These are phyloP conservation scores for Corinectria fuckeliana DNA, from an alignment of 2,329 filamentous ascomycete species.

Conservation along the genomic window DNA sequence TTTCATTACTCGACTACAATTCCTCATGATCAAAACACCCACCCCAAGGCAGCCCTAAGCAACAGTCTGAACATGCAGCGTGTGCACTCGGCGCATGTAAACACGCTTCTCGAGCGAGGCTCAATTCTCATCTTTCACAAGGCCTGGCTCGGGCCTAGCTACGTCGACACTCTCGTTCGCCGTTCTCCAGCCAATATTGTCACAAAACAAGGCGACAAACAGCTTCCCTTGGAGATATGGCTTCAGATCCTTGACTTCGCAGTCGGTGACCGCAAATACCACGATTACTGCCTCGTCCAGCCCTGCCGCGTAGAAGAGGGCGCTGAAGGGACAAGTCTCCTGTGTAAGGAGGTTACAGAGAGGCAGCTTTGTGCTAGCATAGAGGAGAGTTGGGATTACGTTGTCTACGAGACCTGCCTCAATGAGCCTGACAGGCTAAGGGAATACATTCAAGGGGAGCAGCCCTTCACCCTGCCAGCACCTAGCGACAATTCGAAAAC, in stretches of 20 bases:
- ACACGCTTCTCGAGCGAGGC: slow-evolving; percentile 1
- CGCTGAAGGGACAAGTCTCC: neutral
- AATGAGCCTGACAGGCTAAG: neutral
- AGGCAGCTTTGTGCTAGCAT: neutral
- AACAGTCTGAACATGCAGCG: too few relatives aligned
- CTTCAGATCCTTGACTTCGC: neutral
- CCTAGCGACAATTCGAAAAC: neutral
- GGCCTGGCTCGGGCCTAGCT: neutral
- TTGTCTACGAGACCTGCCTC: neutral
- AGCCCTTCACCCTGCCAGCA: neutral
- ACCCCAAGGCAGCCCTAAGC: too few relatives aligned
- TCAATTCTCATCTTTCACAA: slow-evolving; percentile 3
- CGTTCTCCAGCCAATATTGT: neutral
- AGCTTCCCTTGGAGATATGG: slow-evolving; percentile 9
- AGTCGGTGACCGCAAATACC: neutral
- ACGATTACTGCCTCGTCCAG: neutral
- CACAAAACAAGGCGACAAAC: neutral
- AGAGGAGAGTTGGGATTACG: too few relatives aligned
- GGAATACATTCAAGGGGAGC: neutral
- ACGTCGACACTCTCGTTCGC: neutral
- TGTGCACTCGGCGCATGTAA: too few relatives aligned
- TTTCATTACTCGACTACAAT: too few relatives aligned
- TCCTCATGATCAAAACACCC: too few relatives aligned
- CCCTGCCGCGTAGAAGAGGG: neutral
- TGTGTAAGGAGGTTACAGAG: neutral